Evolutionary conservation across 371 early-diverging fungal species (phyloP), one percentile per base, ranked within the genome.

Genomic region (Apophysomyces ossiformis): DNA sequence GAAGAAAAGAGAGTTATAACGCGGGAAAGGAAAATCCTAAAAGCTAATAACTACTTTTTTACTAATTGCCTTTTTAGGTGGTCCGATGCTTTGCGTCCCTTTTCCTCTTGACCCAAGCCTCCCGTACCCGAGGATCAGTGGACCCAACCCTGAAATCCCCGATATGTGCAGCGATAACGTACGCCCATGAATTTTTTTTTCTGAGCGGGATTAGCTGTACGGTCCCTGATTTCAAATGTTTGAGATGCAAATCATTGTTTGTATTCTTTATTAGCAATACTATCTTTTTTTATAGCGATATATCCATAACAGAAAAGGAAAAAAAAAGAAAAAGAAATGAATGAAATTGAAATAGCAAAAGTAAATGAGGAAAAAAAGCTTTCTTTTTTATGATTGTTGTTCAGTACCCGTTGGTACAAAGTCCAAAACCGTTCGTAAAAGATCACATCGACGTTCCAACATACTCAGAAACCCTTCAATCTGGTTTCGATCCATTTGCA

Each of bases 401-500:
- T 21, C 37, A 44, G 5, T 26, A 8, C 64, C 15, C 68, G 71
- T 58, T 67, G 74, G 7, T 70, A 70, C 58, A 63, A 69, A 61
- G 39, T 61, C 62, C 26, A 75, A 61, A 37, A 75, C 71, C 7
- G 72, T 63, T 16, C 78, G 69, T 12, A 75, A 57, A 21, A 75
- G 65, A 45, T 64, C 63, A 47, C 75, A 75, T 15, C 83, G 80
- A 37, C 73, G 75, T 68, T 83, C 83, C 5, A 83, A 71, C 64
- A 78, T 71, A 37, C 70, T 66, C 21, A 85, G 65, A 66, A 83
- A 83, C n/a, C 81, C 79, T 72, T 82, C 75, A 75, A 85, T 82
- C 67, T 83, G 82, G 58, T 74, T 73, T 9, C 70, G 74, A 63
- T 83, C 79, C 84, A 85, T 82, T 60, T 81, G 78, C n/a, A 71